These are phyloP conservation scores for Candida pseudofarinosa DNA, from an alignment of 805 yeast species.

Conservation along the genomic window DNA sequence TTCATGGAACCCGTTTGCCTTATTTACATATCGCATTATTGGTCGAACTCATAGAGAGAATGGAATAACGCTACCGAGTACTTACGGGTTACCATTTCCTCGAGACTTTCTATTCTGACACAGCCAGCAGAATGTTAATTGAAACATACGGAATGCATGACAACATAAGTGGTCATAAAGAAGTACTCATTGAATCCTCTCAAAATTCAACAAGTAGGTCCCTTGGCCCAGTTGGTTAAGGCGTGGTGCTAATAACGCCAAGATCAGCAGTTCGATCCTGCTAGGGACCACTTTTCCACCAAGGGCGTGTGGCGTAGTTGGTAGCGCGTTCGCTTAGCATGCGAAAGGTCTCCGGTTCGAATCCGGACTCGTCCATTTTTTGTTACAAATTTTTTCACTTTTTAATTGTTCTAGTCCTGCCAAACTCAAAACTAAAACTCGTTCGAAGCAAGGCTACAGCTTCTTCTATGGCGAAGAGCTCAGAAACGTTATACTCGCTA, in stretches of 20 bases:
- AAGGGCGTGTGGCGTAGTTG: conserved; percentile 48
- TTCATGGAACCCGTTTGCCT: no score
- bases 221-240: conserved; percentile 54
- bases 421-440: no score
- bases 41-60: no score
- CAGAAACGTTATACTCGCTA: neutral
- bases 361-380: conserved; percentile 38
- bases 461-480: neutral
- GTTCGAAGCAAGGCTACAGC: neutral
- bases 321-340: conserved; percentile 49
- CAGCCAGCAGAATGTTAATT: neutral
- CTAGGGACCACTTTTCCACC: conserved; percentile 58
- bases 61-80: no score
- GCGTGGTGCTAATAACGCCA: conserved; percentile 53
- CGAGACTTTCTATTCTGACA: neutral
- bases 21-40: no score
- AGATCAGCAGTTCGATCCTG: conserved; percentile 88
- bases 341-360: conserved; percentile 48
- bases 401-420: no score
- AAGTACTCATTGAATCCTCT: no score
- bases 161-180: no score
- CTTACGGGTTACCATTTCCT: no score
- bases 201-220: conserved; percentile 30
- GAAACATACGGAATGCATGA: no score
- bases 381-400: no score